Conservation (phyloP, 2,329 filamentous ascomycete species). For the Massarina eburnea region DNA sequence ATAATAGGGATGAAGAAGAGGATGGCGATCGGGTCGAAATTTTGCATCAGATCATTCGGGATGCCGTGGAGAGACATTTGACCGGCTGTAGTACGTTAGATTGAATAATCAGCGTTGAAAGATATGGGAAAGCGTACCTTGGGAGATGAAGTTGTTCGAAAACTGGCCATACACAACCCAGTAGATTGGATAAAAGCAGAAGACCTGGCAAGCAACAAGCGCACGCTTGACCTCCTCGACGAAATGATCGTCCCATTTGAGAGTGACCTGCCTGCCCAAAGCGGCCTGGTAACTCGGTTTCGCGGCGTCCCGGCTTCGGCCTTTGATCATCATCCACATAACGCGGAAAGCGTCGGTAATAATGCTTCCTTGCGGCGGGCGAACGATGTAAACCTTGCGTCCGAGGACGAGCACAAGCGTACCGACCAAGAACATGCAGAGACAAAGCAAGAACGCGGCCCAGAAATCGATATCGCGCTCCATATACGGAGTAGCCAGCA, state of each 20-base stretch:
- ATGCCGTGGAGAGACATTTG: conserved; percentile 50
- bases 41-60: conserved; percentile 53
- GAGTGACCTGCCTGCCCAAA: conserved; percentile 47
- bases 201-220: conserved; percentile 68
- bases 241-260: conserved; percentile 69
- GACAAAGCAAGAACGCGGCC: conserved; percentile 65
- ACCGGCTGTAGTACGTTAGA: conserved; percentile 22
- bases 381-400: conserved; percentile 41
- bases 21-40: conserved; percentile 50
- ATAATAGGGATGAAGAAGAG: conserved; percentile 51
- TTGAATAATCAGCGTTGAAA: neutral
- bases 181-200: conserved; percentile 53
- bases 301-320: conserved; percentile 60
- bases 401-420: conserved; percentile 54
- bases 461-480: conserved; percentile 71
- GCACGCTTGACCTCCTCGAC: conserved; percentile 72
- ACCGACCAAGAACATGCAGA: conserved; percentile 67
- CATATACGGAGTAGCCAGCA: conserved; percentile 70
- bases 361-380: conserved; percentile 42
- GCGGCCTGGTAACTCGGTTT: conserved; percentile 67
- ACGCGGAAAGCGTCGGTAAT: conserved; percentile 57
- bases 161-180: conserved; percentile 49
- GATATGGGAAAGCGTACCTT: conserved; percentile 23
- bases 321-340: conserved; percentile 59
- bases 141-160: conserved; percentile 50